These are phyloP conservation scores for Pilaira anomala DNA, from an alignment of 192 early-diverging fungal genomes.

Conservation along the genomic window DNA sequence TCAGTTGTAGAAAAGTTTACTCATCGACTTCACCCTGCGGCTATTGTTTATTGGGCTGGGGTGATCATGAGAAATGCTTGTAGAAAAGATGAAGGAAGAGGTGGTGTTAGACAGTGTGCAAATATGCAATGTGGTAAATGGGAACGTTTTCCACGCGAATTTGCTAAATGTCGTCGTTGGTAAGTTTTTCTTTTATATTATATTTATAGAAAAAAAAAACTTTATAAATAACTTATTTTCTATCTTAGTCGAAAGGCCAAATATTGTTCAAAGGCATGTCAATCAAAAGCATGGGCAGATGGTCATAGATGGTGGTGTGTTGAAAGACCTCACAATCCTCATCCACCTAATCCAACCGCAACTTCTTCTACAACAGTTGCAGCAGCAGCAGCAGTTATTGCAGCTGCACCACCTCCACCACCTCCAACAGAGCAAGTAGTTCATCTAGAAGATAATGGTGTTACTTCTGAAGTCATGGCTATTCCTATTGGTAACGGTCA, in stretches of 20 bases:
- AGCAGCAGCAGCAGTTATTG: conserved; percentile 34
- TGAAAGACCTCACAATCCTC: conserved; percentile 39
- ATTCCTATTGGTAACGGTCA: conserved; percentile 18
- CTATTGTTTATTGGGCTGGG: conserved; percentile 71
- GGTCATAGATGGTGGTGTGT: conserved; percentile 82
- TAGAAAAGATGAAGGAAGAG: conserved; percentile 67
- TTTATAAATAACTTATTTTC: not conserved
- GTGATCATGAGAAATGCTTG: conserved; percentile 82
- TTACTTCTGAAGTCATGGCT: conserved; percentile 16
- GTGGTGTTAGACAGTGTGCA: conserved; percentile 75
- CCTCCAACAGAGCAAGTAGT: conserved; percentile 26
- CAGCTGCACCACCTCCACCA: conserved; percentile 31
- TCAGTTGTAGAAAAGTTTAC: conserved; percentile 75
- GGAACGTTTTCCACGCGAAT: conserved; percentile 72
- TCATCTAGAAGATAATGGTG: conserved; percentile 24
- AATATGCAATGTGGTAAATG: conserved; percentile 75
- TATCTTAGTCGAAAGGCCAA: conserved; percentile 65
- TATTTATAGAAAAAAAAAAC: conserved; percentile 3
- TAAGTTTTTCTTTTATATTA: conserved; percentile 13
- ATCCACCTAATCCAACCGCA: conserved; percentile 24
- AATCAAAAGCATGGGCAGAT: conserved; percentile 73
- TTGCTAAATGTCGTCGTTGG: conserved; percentile 85
- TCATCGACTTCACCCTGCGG: conserved; percentile 58
- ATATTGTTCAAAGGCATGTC: conserved; percentile 80
- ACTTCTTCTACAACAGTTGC: conserved; percentile 27